These are phyloP conservation scores for Coemansia umbellata DNA, from an alignment of 192 early-diverging fungal species.

Conservation along the genomic window DNA sequence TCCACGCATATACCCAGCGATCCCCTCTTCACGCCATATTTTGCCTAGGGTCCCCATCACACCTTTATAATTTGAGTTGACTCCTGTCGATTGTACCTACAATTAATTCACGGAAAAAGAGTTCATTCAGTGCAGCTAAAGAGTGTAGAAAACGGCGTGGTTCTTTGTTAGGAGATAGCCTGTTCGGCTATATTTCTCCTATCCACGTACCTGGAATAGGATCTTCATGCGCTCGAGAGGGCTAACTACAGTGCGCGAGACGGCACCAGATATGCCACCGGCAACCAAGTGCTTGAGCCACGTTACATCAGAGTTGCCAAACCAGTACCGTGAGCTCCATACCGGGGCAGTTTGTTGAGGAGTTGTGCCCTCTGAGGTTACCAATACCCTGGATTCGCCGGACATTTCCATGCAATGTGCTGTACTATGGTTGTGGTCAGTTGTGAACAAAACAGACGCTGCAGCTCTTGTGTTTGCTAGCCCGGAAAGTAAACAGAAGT, in stretches of 20 bases:
- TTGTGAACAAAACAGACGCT: no score
- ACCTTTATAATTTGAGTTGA: slow-evolving; percentile 62
- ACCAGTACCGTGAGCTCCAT: slow-evolving; percentile 54
- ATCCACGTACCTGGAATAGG: slow-evolving; percentile 73
- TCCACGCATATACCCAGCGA: slow-evolving; percentile 68
- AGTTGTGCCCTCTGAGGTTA: slow-evolving; percentile 5
- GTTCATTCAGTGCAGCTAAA: background rate
- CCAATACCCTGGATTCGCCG: slow-evolving; percentile 29
- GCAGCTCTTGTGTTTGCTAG: no score
- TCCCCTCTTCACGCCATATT: slow-evolving; percentile 77
- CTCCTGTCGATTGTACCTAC: slow-evolving; percentile 53
- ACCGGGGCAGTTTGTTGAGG: slow-evolving; percentile 3
- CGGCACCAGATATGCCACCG: slow-evolving; percentile 72
- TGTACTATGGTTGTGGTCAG: no score
- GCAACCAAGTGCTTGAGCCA: slow-evolving; percentile 73
- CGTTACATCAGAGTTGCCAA: slow-evolving; percentile 51
- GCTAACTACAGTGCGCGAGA: slow-evolving; percentile 75
- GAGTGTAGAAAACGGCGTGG: background rate
- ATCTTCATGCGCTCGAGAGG: slow-evolving; percentile 84
- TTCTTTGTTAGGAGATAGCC: no score
- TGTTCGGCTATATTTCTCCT: no score
- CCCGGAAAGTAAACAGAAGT: no score
- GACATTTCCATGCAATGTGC: no score
- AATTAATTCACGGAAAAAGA: no score
- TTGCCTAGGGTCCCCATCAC: slow-evolving; percentile 66